Conservation (phyloP, 371 early-diverging fungal species). For the Mucor circinelloides region DNA sequence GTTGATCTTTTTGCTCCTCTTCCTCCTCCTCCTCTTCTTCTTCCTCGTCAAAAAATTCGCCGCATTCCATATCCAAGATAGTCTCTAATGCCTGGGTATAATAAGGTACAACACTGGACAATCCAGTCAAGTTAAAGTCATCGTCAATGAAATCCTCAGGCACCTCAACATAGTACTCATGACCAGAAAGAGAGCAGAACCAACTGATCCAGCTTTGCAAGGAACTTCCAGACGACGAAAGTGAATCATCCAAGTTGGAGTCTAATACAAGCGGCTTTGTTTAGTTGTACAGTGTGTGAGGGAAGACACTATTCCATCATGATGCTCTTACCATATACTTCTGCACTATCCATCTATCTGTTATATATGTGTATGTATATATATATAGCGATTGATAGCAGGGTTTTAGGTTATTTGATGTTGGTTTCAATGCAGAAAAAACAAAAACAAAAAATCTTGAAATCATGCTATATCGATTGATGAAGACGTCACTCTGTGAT, state of each 20-base stretch:
- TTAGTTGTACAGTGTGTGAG: not conserved
- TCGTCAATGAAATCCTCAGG: slow-evolving; percentile 91
- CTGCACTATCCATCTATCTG: slow-evolving; percentile 6
- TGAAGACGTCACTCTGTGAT: not conserved
- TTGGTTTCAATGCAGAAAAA: not conserved
- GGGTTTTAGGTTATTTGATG: not conserved
- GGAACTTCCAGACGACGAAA: slow-evolving; percentile 26
- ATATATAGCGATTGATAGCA: not conserved
- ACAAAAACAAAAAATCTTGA: not conserved
- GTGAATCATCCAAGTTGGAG: slow-evolving; percentile 3
- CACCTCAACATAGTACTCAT: slow-evolving; percentile 85
- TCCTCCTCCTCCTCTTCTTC: slow-evolving; percentile 32
- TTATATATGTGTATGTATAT: too few species aligned
- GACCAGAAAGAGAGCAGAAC: slow-evolving; percentile 84
- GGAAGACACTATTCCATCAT: not conserved
- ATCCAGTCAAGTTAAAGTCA: slow-evolving; percentile 91
- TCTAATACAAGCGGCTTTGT: not conserved
- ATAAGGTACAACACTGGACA: slow-evolving; percentile 79
- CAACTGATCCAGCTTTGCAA: slow-evolving; percentile 80
- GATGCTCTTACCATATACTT: slow-evolving; percentile 1
- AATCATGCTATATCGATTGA: not conserved
- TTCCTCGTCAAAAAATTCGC: slow-evolving; percentile 37
- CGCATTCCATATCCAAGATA: slow-evolving; percentile 85
- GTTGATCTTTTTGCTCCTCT: slow-evolving; percentile 28
- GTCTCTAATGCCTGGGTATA: slow-evolving; percentile 82